Percentiles rank a stretch among this genome's conserved stretches.
Evolutionary conservation across 192 early-diverging fungal species (phyloP).

Genomic region (Geosiphon pyriformis): DNA sequence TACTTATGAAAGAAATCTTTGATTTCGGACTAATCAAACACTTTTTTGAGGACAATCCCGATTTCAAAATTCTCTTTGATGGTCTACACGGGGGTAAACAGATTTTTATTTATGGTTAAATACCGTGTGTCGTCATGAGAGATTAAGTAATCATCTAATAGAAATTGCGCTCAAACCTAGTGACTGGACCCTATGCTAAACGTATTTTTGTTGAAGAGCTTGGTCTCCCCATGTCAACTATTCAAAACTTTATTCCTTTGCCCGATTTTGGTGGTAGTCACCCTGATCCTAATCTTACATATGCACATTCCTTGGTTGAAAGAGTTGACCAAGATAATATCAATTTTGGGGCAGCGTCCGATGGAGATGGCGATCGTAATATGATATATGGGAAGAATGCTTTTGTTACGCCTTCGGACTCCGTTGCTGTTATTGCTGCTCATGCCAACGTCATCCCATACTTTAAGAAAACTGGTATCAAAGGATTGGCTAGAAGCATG

Average conservation of each 20-base stretch:
- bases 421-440: slow-evolving; percentile 93
- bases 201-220: slow-evolving; percentile 87
- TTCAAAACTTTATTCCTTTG: slow-evolving; percentile 78
- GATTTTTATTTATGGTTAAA: too few species aligned
- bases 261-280: slow-evolving; percentile 94
- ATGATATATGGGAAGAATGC: slow-evolving; percentile 95
- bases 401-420: slow-evolving; percentile 96
- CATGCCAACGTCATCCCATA: slow-evolving; percentile 89
- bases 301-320: slow-evolving; percentile 90
- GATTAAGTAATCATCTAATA: too few species aligned
- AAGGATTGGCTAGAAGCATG: slow-evolving; percentile 91
- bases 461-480: slow-evolving; percentile 76
- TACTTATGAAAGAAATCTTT: slow-evolving; percentile 83
- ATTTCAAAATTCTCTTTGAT: slow-evolving; percentile 88
- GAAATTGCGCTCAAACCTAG: slow-evolving; percentile 32
- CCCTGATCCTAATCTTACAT: slow-evolving; percentile 97
- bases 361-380: slow-evolving; percentile 97
- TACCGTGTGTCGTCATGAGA: too few species aligned
- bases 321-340: slow-evolving; percentile 75
- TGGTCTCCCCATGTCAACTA: slow-evolving; percentile 67
- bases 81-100: slow-evolving; percentile 81
- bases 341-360: slow-evolving; percentile 91
- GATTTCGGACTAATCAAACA: slow-evolving; percentile 81
- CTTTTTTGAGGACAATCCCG: slow-evolving; percentile 66
- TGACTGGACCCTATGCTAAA: slow-evolving; percentile 91